Evolutionary conservation across 179 eudicot species (phyloP).

Genomic region (Silene vulgaris): DNA sequence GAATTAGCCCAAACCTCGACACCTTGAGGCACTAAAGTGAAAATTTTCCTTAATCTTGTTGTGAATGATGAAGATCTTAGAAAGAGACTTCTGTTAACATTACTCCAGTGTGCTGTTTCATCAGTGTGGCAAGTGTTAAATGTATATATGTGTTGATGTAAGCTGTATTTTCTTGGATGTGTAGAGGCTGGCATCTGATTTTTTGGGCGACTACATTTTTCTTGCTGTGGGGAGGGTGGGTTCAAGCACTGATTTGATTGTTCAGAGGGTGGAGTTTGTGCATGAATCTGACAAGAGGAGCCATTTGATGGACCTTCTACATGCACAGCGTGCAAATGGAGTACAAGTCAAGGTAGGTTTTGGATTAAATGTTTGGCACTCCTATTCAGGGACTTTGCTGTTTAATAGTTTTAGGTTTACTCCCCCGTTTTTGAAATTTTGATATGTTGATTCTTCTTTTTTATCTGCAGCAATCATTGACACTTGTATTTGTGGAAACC

Average conservation of each 20-base stretch:
- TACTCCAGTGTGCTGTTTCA: background rate
- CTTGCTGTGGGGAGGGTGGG: conserved; percentile 99
- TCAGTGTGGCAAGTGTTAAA: conserved; percentile 6
- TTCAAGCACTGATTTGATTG: conserved; percentile 92
- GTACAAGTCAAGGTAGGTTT: conserved; percentile 62
- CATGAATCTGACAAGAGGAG: conserved; percentile 88
- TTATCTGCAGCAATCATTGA: conserved; percentile 69
- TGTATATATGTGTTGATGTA: background rate
- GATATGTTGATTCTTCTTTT: conserved; percentile 8
- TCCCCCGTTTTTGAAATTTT: background rate
- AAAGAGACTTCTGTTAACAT: background rate
- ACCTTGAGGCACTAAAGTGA: too few relatives aligned
- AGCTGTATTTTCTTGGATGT: conserved; percentile 22
- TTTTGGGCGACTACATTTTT: conserved; percentile 72
- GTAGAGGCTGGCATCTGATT: conserved; percentile 95
- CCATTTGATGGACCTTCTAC: conserved; percentile 93
- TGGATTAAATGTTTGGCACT: background rate
- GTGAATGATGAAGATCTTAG: background rate
- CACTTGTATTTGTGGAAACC: conserved; percentile 94
- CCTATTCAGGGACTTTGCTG: conserved; percentile 11
- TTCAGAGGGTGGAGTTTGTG: conserved; percentile 90
- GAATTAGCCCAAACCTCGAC: too few relatives aligned
- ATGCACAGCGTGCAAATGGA: conserved; percentile 84
- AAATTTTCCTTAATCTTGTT: background rate
- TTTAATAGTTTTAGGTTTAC: background rate